Evolutionary conservation across 2,329 filamentous ascomycete species (phyloP), one percentile per base, ranked within the genome.

Genomic region (Chaetomiaceae sp.): DNA sequence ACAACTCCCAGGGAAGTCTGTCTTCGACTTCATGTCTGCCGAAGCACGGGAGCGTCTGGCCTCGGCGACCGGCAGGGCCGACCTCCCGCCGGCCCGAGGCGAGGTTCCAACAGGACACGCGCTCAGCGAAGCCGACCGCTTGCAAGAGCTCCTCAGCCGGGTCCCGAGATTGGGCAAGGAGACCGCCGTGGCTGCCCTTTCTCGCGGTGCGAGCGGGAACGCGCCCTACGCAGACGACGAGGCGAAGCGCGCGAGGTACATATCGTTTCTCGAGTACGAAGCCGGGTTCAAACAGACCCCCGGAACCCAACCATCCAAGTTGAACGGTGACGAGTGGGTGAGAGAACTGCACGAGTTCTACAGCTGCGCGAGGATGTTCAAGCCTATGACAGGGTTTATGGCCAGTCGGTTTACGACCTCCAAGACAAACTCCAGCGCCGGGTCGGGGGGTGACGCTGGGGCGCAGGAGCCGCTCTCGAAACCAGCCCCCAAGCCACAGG

Each of bases 371-470:
- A 68, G 74, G 53, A 81, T 97, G 17, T 99, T 97, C 73, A 92
- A 88, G 65, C 93, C 93, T 1, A 88, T 95, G 71, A 89, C 87
- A 2, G 90, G 90, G 0, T 77, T 89, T 56, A 97, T 99, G 89
- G 93, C 92, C 14, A 89, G 87, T 17, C 84, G 92, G 0, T 99
- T 99, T 66, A 96, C 90, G 0, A 85, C 87, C 2, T 80, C 83
- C 1, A 80, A 81, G 8, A 50, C 62, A 1, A 72, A 70, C 30
- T 51, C 60, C 4, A 59, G 61, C 5, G 44, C 53, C 4, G 50
- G 51, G 13, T 51, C 61, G 12, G 54, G 55, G 14, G 50, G 44
- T 14, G 46, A 57, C 16, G 48, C 23, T 10, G 56, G 54, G 1
- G 61, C 57, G 3, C 62, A 62, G 2, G 55, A 65, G 1, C 54